A percentile compares a stretch with the other conserved stretches of the same genome.
Conservation (phyloP, 2,329 filamentous ascomycete species). For the Pseudopyrenochaeta lycopersici region DNA sequence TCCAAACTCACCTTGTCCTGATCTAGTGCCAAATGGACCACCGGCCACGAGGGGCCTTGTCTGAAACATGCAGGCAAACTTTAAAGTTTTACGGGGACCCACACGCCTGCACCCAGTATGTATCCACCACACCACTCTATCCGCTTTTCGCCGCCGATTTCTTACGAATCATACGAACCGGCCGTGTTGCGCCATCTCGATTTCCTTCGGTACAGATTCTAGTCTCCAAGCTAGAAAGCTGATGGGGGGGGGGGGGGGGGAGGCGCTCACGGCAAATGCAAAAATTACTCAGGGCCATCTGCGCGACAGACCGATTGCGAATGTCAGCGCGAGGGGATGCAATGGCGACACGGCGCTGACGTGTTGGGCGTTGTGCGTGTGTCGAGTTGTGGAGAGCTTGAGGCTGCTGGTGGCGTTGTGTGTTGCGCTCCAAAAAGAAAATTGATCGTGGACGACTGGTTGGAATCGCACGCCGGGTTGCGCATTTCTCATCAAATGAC, state of each 20-base stretch:
- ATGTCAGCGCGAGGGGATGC: neutral
- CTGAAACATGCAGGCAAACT: constrained; percentile 31
- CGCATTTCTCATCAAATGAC: constrained; percentile 1
- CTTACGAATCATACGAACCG: constrained; percentile 13
- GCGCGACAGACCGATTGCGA: neutral
- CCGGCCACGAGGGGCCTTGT: constrained; percentile 16
- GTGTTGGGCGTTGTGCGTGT: constrained; percentile 1
- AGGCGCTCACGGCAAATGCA: neutral
- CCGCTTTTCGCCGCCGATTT: constrained; percentile 2
- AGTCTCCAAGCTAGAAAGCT: constrained; percentile 20
- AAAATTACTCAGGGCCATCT: neutral
- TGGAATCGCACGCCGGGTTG: too few species aligned
- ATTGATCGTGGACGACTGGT: too few species aligned
- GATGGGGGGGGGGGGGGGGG: neutral
- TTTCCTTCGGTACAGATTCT: constrained; percentile 22
- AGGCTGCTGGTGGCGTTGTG: neutral
- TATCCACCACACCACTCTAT: constrained; percentile 6
- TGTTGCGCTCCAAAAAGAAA: neutral
- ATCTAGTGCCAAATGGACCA: constrained; percentile 10
- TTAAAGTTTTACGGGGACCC: constrained; percentile 33
- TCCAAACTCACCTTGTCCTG: constrained; percentile 1
- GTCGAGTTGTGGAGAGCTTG: neutral
- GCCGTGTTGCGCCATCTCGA: constrained; percentile 21
- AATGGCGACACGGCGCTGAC: neutral
- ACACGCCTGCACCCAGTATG: constrained; percentile 8